These are phyloP conservation scores for Kazachstania psychrophila DNA, from an alignment of 805 yeast species.

Conservation along the genomic window DNA sequence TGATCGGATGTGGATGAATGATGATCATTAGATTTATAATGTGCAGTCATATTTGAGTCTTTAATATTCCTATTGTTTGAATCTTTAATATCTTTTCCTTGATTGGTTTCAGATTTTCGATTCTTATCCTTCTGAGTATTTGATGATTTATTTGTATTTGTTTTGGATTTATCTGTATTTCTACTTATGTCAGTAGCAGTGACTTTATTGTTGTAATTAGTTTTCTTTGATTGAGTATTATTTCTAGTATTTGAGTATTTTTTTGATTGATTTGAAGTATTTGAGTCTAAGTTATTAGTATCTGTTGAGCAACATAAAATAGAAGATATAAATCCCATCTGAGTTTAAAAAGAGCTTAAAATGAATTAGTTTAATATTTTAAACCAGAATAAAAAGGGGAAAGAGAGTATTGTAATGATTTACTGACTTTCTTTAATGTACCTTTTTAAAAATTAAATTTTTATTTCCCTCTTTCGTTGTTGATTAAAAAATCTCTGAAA, in stretches of 20 bases:
- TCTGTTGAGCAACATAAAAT: constrained; percentile 29
- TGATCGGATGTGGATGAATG: neutral
- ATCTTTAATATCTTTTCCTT: neutral
- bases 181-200: neutral
- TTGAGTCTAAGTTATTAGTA: constrained; percentile 6
- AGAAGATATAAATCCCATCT: constrained; percentile 32
- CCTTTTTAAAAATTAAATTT: too few species aligned
- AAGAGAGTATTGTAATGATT: too few species aligned
- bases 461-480: too few species aligned
- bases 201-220: neutral
- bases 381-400: too few species aligned
- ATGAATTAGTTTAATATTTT: too few species aligned
- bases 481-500: too few species aligned
- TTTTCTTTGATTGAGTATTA: too few species aligned
- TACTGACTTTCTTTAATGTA: too few species aligned
- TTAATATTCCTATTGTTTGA: neutral
- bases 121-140: neutral
- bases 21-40: neutral
- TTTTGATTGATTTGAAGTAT: constrained; percentile 3
- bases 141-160: neutral
- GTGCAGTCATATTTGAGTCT: constrained; percentile 3
- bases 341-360: too few species aligned
- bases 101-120: neutral
- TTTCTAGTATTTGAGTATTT: constrained; percentile 5
- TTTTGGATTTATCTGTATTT: neutral